A percentile compares a stretch with the other conserved stretches of the same genome.
phyloP scores from a whole-genome alignment of 116 monocot species.

The Posidonia oceanica region DNA sequence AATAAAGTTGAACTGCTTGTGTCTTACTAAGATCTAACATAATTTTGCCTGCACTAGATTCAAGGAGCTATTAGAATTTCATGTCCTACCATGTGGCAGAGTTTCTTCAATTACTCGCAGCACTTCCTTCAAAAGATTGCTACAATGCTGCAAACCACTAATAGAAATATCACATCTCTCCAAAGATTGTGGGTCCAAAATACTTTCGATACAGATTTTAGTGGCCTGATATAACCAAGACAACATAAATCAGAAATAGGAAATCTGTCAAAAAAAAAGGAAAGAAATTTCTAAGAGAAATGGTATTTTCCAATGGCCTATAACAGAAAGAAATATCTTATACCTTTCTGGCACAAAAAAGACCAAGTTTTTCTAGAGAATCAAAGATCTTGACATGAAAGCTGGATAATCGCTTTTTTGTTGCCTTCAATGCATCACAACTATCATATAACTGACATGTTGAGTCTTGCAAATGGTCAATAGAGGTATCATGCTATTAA shows the following conservation, averaged over 20 bases:
- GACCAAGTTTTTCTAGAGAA: slow-evolving; percentile 78
- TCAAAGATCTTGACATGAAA: slow-evolving; percentile 42
- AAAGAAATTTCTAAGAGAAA: neutral
- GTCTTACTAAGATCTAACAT: too few relatives aligned
- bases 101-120: slow-evolving; percentile 33
- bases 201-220: slow-evolving; percentile 48
- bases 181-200: slow-evolving; percentile 6
- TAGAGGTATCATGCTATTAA: slow-evolving; percentile 46
- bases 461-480: slow-evolving; percentile 25
- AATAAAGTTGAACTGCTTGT: too few relatives aligned
- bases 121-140: slow-evolving; percentile 37
- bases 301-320: neutral
- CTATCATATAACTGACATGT: slow-evolving; percentile 25
- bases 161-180: slow-evolving; percentile 17
- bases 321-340: neutral
- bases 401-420: slow-evolving; percentile 30
- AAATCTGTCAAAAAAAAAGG: neutral
- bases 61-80: neutral
- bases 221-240: slow-evolving; percentile 34
- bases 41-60: too few relatives aligned
- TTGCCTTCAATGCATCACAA: slow-evolving; percentile 28
- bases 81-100: slow-evolving; percentile 38
- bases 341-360: slow-evolving; percentile 76
- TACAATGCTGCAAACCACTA: slow-evolving; percentile 14
- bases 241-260: neutral